Evolutionary conservation across 2,329 filamentous ascomycete genomes (phyloP), one percentile per base, ranked within the genome.

Genomic region (Xylariomycetidae sp.): DNA sequence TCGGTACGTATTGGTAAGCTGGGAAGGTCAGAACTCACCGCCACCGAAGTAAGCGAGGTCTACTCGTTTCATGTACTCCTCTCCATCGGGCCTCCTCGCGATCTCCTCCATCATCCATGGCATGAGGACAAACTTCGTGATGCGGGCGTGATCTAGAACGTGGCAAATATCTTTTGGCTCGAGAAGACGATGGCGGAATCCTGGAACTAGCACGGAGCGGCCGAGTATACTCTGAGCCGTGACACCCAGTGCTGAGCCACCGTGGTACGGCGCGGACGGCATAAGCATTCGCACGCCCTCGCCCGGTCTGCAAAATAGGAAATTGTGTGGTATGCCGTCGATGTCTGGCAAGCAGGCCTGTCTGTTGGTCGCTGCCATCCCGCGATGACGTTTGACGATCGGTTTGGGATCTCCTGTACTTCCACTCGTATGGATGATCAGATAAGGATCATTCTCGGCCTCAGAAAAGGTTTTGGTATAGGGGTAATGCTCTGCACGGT

Each of bases 71-170:
- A 48, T 47, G 14, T 46, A 45, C 7, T 40, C 31, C 12, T 25
- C 31, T 6, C 43, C 45, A 25, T 47, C 35, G 2, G 40, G 37
- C 10, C 27, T 34, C 18, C 36, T 39, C 2, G 47, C 42, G 18
- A 48, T 33, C 1, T 39, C 32, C 17, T 49, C 47, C 46, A 48
- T 44, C 5, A 43, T 34, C 36, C 46, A 44, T 6, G 47, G 47
- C 10, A 40, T 39, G n/a, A 50, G 20, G 3, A 45, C 26, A 2
- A 31, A 42, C 10, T 35, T 32, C 12, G 35, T 38, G 5, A 30
- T 39, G 13, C 34, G 40, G 2, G 45, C 35, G 14, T 38, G 23
- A 2, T 32, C 29, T 7, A 47, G 29, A 4, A 49, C 25, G 6
- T 37, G 32, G 17, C 35, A 37, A 9, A 43, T 34, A 9, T 47